Evolutionary conservation across 1,284 basidiomycete species (phyloP).

Genomic region (Trichosporon coremiiforme): DNA sequence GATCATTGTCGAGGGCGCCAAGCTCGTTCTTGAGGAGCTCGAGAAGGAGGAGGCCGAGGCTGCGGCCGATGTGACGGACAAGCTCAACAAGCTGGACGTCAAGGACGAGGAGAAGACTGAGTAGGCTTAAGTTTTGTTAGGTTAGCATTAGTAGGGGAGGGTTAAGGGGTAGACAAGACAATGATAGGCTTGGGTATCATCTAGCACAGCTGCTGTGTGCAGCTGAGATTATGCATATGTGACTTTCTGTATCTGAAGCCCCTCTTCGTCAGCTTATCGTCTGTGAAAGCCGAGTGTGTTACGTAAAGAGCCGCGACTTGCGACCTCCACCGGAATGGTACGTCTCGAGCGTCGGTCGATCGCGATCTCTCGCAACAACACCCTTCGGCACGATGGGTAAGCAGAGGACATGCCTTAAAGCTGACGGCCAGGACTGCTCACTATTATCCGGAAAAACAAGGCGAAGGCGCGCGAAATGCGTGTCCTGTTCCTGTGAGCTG

Average conservation of each 20-base stretch:
- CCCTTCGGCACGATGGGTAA: background rate
- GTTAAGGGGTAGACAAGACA: constrained; percentile 9
- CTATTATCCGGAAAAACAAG: constrained; percentile 95
- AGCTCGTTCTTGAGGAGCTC: constrained; percentile 65
- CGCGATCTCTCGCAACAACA: background rate
- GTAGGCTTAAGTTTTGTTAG: background rate
- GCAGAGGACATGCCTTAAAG: background rate
- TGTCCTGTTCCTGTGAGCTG: constrained; percentile 83
- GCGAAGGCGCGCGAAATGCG: constrained; percentile 95
- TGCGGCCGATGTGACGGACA: constrained; percentile 4
- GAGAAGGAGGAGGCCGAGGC: constrained; percentile 25
- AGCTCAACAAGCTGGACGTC: constrained; percentile 14
- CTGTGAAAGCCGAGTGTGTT: no score
- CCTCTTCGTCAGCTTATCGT: no score
- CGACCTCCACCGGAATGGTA: no score
- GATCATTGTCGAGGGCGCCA: constrained; percentile 83
- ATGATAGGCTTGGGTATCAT: constrained; percentile 3
- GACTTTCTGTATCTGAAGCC: background rate
- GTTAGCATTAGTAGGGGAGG: background rate
- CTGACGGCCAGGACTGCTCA: constrained; percentile 69
- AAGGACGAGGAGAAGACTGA: background rate
- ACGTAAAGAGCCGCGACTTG: no score
- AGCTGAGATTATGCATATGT: constrained; percentile 16
- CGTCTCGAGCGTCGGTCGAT: no score
- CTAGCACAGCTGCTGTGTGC: background rate